Evolutionary conservation across 2,329 filamentous ascomycete genomes (phyloP).

Genomic region (Xylaria sp.): DNA sequence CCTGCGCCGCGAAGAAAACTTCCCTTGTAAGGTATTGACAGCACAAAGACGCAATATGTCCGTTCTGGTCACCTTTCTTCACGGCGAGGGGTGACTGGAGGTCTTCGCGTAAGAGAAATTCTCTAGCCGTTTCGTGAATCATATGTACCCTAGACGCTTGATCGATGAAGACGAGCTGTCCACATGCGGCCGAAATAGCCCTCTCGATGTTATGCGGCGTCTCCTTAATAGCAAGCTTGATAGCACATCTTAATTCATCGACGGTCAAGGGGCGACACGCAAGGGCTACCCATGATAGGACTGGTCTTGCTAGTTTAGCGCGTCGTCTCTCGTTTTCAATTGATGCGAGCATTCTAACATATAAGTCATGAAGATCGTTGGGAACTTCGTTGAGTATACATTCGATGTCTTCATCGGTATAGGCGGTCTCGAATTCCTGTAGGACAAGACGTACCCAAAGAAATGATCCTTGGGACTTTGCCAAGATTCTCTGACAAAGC

Average conservation of each 20-base stretch:
- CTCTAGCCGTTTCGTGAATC: constrained; percentile 49
- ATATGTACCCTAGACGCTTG: constrained; percentile 44
- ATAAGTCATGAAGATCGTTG: constrained; percentile 43
- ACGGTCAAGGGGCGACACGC: constrained; percentile 43
- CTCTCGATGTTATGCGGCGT: constrained; percentile 45
- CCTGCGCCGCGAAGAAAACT: constrained; percentile 33
- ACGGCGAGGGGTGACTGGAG: constrained; percentile 39
- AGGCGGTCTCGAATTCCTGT: constrained; percentile 47
- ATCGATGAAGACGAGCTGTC: constrained; percentile 49
- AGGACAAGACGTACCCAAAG: constrained; percentile 50
- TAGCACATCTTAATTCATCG: constrained; percentile 42
- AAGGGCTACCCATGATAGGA: constrained; percentile 44
- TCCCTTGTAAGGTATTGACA: constrained; percentile 42
- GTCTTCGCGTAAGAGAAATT: constrained; percentile 45
- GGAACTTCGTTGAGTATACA: constrained; percentile 45
- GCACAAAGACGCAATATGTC: constrained; percentile 49
- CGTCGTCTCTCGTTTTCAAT: constrained; percentile 42
- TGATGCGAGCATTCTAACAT: constrained; percentile 42
- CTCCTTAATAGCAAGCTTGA: constrained; percentile 43
- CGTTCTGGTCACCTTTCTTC: constrained; percentile 37
- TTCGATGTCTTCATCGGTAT: constrained; percentile 47
- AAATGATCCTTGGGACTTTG: constrained; percentile 48
- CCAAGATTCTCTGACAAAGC: constrained; percentile 46
- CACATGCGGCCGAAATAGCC: constrained; percentile 46
- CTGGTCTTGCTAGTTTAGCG: constrained; percentile 41